These are phyloP conservation scores for Choiromyces venosus DNA, from an alignment of 495 filamentous ascomycete species.

Conservation along the genomic window DNA sequence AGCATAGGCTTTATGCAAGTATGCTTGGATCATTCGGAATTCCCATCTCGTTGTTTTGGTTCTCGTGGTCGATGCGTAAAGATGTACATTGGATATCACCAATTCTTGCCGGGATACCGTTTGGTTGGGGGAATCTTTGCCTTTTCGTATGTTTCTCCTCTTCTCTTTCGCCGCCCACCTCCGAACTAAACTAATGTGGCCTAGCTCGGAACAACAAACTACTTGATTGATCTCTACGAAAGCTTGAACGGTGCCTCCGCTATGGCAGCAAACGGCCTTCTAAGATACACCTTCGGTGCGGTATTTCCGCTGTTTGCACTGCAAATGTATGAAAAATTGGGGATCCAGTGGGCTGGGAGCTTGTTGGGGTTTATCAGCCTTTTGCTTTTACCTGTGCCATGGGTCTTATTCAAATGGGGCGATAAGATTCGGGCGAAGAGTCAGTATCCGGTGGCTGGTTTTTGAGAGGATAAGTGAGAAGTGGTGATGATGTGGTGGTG, in stretches of 20 bases:
- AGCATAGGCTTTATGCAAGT: slow-evolving; percentile 53
- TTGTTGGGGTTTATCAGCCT: slow-evolving; percentile 55
- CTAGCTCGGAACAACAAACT: slow-evolving; percentile 48
- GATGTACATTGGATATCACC: slow-evolving; percentile 47
- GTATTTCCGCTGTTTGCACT: slow-evolving; percentile 58
- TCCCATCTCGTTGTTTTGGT: slow-evolving; percentile 47
- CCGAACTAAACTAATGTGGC: background rate
- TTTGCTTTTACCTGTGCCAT: slow-evolving; percentile 54
- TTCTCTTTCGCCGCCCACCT: background rate
- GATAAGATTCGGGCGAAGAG: slow-evolving; percentile 47
- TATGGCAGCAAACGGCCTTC: slow-evolving; percentile 57
- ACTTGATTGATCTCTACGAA: slow-evolving; percentile 57
- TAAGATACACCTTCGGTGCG: slow-evolving; percentile 56
- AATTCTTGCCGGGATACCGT: slow-evolving; percentile 52
- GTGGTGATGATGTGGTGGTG: background rate
- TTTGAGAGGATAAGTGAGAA: background rate
- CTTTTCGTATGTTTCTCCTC: slow-evolving; percentile 48
- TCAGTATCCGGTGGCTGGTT: slow-evolving; percentile 39
- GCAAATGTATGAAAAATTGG: slow-evolving; percentile 52
- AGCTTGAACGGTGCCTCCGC: slow-evolving; percentile 55
- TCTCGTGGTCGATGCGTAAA: slow-evolving; percentile 47
- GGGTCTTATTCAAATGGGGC: slow-evolving; percentile 50
- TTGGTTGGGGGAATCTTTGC: slow-evolving; percentile 61
- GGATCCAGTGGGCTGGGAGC: slow-evolving; percentile 55
- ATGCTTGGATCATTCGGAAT: slow-evolving; percentile 56